Base-by-base conservation (phyloP, 345 rosid species). In the Eucalyptus erythrocorys region DNA sequence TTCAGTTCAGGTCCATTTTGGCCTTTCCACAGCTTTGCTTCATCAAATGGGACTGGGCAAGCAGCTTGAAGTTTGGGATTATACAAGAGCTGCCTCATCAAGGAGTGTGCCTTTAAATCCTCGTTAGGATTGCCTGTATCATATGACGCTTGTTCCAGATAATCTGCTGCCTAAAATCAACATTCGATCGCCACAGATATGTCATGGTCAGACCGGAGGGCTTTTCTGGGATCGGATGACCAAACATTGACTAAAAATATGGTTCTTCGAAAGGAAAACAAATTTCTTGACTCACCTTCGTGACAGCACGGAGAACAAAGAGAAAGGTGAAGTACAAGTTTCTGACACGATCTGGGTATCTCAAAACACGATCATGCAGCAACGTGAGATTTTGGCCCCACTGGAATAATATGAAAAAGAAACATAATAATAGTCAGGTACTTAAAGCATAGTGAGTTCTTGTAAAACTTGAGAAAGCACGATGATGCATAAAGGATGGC, bases 21-120 rank as follows among this genome's bases (percentile, higher is more conserved):
- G 48, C 99, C 99, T 88, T 95, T 95, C 99, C 99, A 98, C 87
- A 98, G 92, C 92, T 97, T 95, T 81, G 99, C 99, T 92, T 98
- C 99, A 89, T 98, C 99, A 91, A 95, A 98, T 80, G 99, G 99
- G 68, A 96, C 91, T 16, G 99, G 99, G 89, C 99, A 97, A 64
- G 99, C 99, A 86, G 98, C 95, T 92, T 93, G 97, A 53, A 96
- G 93, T 90, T 95, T 93, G 79, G 96, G 92, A 87, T 97, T 92
- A 91, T 94, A 90, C 13, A 97, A 94, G 42, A 98, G 91, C 91
- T 98, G 99, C 85, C 90, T 95, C 94, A 97, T 93, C 87, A 97
- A 92, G 86, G 97, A 97, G 64, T 94, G 96, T 49, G 99, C 93
- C 94, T 93, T 95, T 86, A 97, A 92, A 91, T 98, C 99, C 89